Evolutionary conservation across 768 basidiomycete species (phyloP), one percentile per base, ranked within the genome.

Genomic region (Cystobasidiopsis lactophilus): DNA sequence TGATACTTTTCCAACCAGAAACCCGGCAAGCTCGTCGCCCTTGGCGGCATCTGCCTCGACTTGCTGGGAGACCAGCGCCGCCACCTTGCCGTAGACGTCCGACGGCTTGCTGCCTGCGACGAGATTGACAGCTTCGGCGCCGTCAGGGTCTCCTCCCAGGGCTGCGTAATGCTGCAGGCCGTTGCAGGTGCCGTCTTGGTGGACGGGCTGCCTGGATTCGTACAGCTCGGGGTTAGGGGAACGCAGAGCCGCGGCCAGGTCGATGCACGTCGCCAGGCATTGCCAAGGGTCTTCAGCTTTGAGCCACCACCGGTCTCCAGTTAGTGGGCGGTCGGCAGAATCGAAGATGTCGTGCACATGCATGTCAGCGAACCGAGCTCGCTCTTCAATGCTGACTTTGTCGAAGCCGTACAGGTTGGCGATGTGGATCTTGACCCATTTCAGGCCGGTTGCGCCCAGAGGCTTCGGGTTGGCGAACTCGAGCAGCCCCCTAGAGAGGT

Each of bases 121-220:
- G 48, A 98, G 71, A 64, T 98, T 98, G 63, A 98, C 93, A 63
- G 95, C 89, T 54, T 71, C 70, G 1, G 93, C 93, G 53, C 93
- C 93, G 31, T 74, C 72, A 13, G 72, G 71, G 63, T 96, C 93
- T 4, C 93, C 91, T 40, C 93, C 93, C 3, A 98, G 76, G 0
- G 93, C 93, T 5, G 93, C 93, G 62, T 98, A 98, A 66, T 98
- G 91, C 68, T 98, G 93, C 57, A 98, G 72, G 26, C 91, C 93
- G 60, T 98, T 98, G 61, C 93, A 98, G 0, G 93, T 95, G 2
- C 93, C 91, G 59, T 98, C 93, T 67, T 96, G 91, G 64, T 98
- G 93, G 5, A 95, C 75, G 0, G 93, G 93, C n/a, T 93, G 72
- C 18, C 69, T 66, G 2, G 79, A 85, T 61, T 72, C 67, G 66